phyloP scores from a whole-genome alignment of 1,139 yeast genomes.

The Suhomyces bribrorum region DNA sequence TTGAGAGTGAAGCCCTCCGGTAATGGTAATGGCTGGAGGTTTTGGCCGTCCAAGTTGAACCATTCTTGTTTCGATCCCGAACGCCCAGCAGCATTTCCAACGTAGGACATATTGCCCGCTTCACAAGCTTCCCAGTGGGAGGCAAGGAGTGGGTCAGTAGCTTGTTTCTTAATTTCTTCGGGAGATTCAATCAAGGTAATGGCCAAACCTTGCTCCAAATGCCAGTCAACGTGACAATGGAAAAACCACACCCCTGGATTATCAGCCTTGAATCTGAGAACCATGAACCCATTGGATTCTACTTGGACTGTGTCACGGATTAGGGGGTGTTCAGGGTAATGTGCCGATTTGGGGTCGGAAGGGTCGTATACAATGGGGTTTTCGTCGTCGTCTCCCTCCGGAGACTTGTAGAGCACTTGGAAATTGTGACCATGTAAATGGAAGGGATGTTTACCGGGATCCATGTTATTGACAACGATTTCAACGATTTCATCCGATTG shows the following conservation, averaged over 20 bases:
- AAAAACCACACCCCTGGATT: slow-evolving; percentile 93
- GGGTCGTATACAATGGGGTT: slow-evolving; percentile 55
- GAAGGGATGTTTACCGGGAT: slow-evolving; percentile 91
- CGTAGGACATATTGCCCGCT: slow-evolving; percentile 45
- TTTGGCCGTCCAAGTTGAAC: slow-evolving; percentile 59
- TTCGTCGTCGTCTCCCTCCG: slow-evolving; percentile 50
- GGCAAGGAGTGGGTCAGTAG: slow-evolving; percentile 31
- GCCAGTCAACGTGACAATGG: slow-evolving; percentile 97
- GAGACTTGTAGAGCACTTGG: slow-evolving; percentile 68
- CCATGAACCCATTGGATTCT: slow-evolving; percentile 65
- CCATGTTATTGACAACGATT: slow-evolving; percentile 68
- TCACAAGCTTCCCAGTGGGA: slow-evolving; percentile 63
- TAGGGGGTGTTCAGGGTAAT: slow-evolving; percentile 63
- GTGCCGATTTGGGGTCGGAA: slow-evolving; percentile 48
- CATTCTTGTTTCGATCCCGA: slow-evolving; percentile 33
- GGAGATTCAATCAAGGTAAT: slow-evolving; percentile 77
- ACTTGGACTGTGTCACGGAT: slow-evolving; percentile 67
- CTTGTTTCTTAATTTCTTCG: slow-evolving; percentile 43
- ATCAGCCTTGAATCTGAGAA: slow-evolving; percentile 68
- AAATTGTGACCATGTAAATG: slow-evolving; percentile 86
- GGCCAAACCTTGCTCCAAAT: slow-evolving; percentile 84
- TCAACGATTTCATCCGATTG: slow-evolving; percentile 67
- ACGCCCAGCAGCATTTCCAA: slow-evolving; percentile 77
- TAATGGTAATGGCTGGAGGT: slow-evolving; percentile 53
- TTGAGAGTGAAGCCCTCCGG: slow-evolving; percentile 70